These are phyloP conservation scores for Lathyrus tuberosus DNA, from an alignment of 306 rosid genomes.

Conservation along the genomic window DNA sequence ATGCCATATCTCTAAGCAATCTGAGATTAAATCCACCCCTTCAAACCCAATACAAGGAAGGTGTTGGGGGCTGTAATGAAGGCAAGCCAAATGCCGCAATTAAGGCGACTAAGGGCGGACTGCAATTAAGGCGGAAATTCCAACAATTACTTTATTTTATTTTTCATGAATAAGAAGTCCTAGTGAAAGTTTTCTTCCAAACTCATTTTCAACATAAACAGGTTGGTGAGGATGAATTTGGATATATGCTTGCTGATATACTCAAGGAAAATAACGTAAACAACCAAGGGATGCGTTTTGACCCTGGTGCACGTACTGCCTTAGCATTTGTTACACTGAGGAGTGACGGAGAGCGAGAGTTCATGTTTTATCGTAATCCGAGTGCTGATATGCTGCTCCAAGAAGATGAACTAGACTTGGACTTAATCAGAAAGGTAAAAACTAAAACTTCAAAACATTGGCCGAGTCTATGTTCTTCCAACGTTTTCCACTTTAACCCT, in stretches of 20 bases:
- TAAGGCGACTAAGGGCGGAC: too few relatives aligned
- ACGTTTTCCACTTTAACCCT: constrained; percentile 13
- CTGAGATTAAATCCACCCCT: too few relatives aligned
- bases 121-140: too few relatives aligned
- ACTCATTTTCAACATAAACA: constrained; percentile 39
- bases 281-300: constrained; percentile 83
- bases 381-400: constrained; percentile 96
- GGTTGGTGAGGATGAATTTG: constrained; percentile 99
- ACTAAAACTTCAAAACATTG: constrained; percentile 21
- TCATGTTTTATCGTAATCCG: constrained; percentile 99
- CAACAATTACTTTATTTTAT: not conserved
- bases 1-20: too few relatives aligned
- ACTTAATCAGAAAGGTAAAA: constrained; percentile 75
- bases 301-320: constrained; percentile 94
- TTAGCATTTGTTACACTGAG: constrained; percentile 92
- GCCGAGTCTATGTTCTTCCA: constrained; percentile 26
- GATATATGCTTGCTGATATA: constrained; percentile 92
- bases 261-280: constrained; percentile 86
- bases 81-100: too few relatives aligned
- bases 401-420: constrained; percentile 79
- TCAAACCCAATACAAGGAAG: too few relatives aligned
- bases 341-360: constrained; percentile 91
- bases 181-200: constrained; percentile 23
- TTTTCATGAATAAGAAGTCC: constrained; percentile 21
- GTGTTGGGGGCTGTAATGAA: too few relatives aligned